A percentile compares a stretch with the other conserved stretches of the same genome.
Evolutionary conservation across 1,284 basidiomycete genomes (phyloP).

Genomic region (Cutaneotrichosporon cavernicola): DNA sequence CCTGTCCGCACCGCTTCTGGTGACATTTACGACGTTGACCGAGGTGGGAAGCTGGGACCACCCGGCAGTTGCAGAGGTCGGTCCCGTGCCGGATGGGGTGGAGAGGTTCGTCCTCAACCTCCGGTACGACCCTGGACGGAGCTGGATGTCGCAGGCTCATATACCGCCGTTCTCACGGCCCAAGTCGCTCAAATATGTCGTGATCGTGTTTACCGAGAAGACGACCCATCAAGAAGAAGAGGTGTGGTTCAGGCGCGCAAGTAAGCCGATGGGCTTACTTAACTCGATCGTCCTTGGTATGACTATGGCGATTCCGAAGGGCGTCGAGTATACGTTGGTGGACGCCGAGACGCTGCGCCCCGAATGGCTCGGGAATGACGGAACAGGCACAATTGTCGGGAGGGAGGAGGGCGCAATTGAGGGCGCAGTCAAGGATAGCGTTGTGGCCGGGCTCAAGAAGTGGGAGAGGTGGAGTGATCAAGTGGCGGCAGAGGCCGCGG

Average conservation of each 20-base stretch:
- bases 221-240: slow-evolving; percentile 24
- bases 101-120: slow-evolving; percentile 21
- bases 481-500: background rate
- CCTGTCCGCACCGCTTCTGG: slow-evolving; percentile 4
- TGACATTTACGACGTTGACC: slow-evolving; percentile 19
- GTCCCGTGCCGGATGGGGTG: slow-evolving; percentile 16
- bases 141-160: slow-evolving; percentile 20
- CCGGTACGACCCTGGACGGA: slow-evolving; percentile 20
- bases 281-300: slow-evolving; percentile 18
- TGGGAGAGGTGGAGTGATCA: slow-evolving; percentile 10
- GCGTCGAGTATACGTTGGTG: slow-evolving; percentile 17
- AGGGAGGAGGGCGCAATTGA: slow-evolving; percentile 1
- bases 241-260: slow-evolving; percentile 16
- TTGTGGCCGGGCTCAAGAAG: slow-evolving; percentile 1
- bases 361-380: slow-evolving; percentile 19
- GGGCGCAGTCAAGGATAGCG: background rate
- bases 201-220: slow-evolving; percentile 21
- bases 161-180: slow-evolving; percentile 13
- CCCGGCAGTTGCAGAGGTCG: slow-evolving; percentile 17
- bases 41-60: slow-evolving; percentile 15
- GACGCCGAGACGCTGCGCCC: slow-evolving; percentile 19
- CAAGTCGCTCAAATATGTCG: background rate
- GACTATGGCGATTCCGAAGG: slow-evolving; percentile 10
- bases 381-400: background rate
- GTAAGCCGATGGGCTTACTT: slow-evolving; percentile 19